phyloP scores from a whole-genome alignment of 257 asterid species.

The Plectranthus barbatus region DNA sequence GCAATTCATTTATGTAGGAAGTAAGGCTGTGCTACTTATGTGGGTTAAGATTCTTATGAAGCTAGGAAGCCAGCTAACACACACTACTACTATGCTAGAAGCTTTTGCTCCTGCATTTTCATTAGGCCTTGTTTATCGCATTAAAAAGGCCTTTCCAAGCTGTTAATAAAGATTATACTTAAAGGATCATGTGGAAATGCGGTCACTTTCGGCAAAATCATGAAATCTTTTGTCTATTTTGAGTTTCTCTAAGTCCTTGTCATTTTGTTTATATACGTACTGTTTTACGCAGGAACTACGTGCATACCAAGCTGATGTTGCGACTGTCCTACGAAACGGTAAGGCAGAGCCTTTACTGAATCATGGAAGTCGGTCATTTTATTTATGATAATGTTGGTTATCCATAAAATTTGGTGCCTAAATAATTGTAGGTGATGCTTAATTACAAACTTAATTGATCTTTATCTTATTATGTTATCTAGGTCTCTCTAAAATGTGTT shows the following conservation, averaged over 20 bases:
- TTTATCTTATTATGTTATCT: neutral
- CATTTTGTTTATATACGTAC: constrained; percentile 9
- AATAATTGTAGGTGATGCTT: neutral
- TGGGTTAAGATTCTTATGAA: neutral
- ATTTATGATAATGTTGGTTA: neutral
- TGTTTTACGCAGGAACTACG: constrained; percentile 70
- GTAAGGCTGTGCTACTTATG: neutral
- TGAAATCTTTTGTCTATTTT: neutral
- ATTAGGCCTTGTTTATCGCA: neutral
- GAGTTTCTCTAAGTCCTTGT: neutral
- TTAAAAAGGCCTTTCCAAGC: neutral
- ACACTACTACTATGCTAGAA: neutral
- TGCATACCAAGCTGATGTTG: constrained; percentile 98
- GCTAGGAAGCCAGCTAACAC: neutral
- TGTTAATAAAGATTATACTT: neutral
- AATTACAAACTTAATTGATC: neutral
- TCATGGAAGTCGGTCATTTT: constrained; percentile 3
- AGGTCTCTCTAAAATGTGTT: neutral
- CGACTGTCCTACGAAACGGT: constrained; percentile 95
- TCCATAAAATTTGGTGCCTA: neutral
- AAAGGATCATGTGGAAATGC: neutral
- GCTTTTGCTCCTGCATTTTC: neutral
- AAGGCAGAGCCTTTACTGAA: constrained; percentile 9
- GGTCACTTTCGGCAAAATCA: neutral
- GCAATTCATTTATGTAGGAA: neutral